Base-by-base conservation (phyloP, 345 rosid species). In the Hirschfeldia incana region DNA sequence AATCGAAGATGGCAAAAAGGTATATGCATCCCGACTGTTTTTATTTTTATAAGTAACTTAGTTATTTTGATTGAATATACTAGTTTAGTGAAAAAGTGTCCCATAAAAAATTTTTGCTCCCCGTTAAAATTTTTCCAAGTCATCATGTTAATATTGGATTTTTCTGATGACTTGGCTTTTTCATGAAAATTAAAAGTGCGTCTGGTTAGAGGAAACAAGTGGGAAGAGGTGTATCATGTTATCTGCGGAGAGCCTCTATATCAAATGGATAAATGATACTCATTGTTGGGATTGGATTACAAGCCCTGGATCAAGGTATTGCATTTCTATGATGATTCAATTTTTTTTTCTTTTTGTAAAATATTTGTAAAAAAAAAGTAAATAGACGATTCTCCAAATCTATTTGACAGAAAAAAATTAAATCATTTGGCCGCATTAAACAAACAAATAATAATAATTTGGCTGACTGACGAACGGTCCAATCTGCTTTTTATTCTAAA, bases 1-100 rank as follows among this genome's bases (percentile, higher is more conserved):
- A 42, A 58, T 84, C 79, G 81, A 85, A 32, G 55, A 79, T 65
- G 89, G 85, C 51, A 68, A 30, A 69, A 85, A 46, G 90, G 94
- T 91, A 80, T 32, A 60, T 51, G 55, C 32, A 1, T 2, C 53
- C 53, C 15, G 12, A 46, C 16, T 46, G 13, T 46, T 46, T 46
- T 46, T 4, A 12, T 4, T 46, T 46, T 13, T 46, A 3, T 39
- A 42, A 44, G 51, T 12, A 11, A 44, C 53, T 46, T 1, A 46
- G 55, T 46, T 46, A 46, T 46, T 46, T 46, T 46, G 7, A 46
- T 46, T 46, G 13, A 12, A 46, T 46, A 46, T 46, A 11, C 13
- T 37, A 37, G 44, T 37, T 42, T 42, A 42, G 49, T 42, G 49
- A 42, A 3, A 42, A 42, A 42, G 49, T 42, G 49, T 3, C n/a